These are phyloP conservation scores for Penicillium rolfsii DNA, from an alignment of 2,329 filamentous ascomycete species.

Conservation along the genomic window DNA sequence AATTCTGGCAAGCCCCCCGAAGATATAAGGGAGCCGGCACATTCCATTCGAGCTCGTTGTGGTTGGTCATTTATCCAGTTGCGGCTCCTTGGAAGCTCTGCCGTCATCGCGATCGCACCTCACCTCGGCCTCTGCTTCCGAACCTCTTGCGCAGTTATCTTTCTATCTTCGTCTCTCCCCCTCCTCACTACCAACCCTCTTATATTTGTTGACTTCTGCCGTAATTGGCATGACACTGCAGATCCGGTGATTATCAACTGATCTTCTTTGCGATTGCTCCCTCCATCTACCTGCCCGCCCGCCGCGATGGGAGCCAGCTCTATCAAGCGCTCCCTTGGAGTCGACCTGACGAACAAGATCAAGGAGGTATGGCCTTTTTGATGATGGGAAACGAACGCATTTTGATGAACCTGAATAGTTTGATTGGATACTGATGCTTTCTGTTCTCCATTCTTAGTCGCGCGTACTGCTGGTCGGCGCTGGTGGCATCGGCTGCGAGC, in stretches of 20 bases:
- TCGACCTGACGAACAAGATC: slow-evolving; percentile 42
- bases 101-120: slow-evolving; percentile 27
- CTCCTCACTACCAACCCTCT: slow-evolving; percentile 1
- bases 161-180: slow-evolving; percentile 2
- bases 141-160: slow-evolving; percentile 11
- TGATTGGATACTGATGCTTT: slow-evolving; percentile 14
- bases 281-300: slow-evolving; percentile 12
- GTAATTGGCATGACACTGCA: not conserved
- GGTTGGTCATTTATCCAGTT: slow-evolving; percentile 4
- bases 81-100: slow-evolving; percentile 23
- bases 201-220: not conserved
- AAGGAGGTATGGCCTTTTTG: slow-evolving; percentile 41
- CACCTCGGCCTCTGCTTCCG: slow-evolving; percentile 24
- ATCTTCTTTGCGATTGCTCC: slow-evolving; percentile 9
- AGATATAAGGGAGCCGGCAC: not conserved
- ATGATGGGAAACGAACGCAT: slow-evolving; percentile 7
- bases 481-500: slow-evolving; percentile 94
- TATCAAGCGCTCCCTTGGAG: slow-evolving; percentile 49
- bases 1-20: not conserved
- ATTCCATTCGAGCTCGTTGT: not conserved
- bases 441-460: slow-evolving; percentile 60
- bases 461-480: slow-evolving; percentile 93
- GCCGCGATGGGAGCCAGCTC: slow-evolving; percentile 46
- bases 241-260: slow-evolving; percentile 8
- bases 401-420: not conserved